Base-by-base conservation (phyloP, 2,329 filamentous ascomycete species). In the Nemania serpens region DNA sequence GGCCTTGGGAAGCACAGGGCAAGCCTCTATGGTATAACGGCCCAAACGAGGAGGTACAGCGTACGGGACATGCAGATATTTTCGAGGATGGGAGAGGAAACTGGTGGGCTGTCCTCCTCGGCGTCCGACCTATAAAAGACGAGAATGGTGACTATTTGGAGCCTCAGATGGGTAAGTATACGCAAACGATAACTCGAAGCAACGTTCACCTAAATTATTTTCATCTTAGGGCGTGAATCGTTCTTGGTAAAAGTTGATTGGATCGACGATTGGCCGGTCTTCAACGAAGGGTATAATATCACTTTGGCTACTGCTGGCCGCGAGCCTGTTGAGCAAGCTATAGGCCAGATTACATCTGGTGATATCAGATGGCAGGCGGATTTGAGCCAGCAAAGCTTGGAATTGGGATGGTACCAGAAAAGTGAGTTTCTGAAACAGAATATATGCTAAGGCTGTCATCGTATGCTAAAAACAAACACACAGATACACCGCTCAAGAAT, bases 251-350 rank as follows among this genome's bases (percentile, higher is more conserved):
- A 77, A 0, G 75, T 84, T 0, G 74, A 78, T 5, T 85, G 82
- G 82, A 69, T 76, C 9, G 71, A 83, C 43, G 78, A 80, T 60
- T 84, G 82, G 81, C 82, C 82, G 0, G 68, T 83, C 0, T 77
- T 84, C 59, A 83, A 84, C 54, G 69, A 73, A 0, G 79, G 80
- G 0, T 74, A 74, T 12, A 79, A 79, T 55, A 75, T 83, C 25
- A 71, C 74, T 0, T 75, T 81, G 5, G 55, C 73, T 53, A 77
- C 75, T 5, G 62, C 65, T 13, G 74, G 75, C 1, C 66, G 73
- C 22, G 66, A 69, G n/a, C 34, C 66, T 1, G 62, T 71, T 2
- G 46, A 64, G 20, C 54, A 67, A 45, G 54, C 43, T 1, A 39
- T 53, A 17, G n/a, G 55, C 45, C 66, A 55, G 11, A 65, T 48